A percentile compares a stretch with the other conserved stretches of the same genome.
Evolutionary conservation across 176 grass and related monocot species (phyloP).

Genomic region (Bromus sterilis): DNA sequence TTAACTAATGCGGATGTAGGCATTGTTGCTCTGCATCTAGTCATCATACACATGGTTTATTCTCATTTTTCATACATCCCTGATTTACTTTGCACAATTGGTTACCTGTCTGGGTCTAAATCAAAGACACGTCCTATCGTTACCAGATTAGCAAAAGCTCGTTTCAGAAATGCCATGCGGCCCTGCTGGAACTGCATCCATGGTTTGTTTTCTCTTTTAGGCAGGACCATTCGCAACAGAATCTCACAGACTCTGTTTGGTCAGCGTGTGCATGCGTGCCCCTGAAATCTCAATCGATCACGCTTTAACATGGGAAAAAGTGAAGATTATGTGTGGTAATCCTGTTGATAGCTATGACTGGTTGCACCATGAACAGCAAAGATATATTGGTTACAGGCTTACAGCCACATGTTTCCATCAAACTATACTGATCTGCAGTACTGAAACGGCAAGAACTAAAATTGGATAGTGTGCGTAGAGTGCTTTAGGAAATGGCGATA

Average conservation of each 20-base stretch:
- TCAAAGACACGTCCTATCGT: constrained; percentile 21
- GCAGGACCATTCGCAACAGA: constrained; percentile 20
- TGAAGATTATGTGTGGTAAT: background rate
- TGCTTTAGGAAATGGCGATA: background rate
- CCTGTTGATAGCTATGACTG: background rate
- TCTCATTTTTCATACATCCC: background rate
- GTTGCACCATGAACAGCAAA: background rate
- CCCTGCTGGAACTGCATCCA: background rate
- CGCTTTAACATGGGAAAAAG: background rate
- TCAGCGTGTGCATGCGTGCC: background rate
- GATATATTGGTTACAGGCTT: background rate
- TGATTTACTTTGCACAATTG: too few species aligned
- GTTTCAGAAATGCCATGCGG: constrained; percentile 16
- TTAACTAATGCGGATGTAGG: background rate
- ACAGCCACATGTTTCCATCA: background rate
- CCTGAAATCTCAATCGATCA: background rate
- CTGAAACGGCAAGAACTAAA: background rate
- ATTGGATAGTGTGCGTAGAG: background rate
- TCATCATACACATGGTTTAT: background rate
- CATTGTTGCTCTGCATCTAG: background rate
- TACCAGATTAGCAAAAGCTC: constrained; percentile 48
- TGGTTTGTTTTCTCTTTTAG: background rate
- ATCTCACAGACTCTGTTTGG: constrained; percentile 22
- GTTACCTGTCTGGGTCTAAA: background rate
- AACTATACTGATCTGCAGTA: background rate